phyloP scores from a whole-genome alignment of 345 rosid species.

The Carallia pectinifolia region DNA sequence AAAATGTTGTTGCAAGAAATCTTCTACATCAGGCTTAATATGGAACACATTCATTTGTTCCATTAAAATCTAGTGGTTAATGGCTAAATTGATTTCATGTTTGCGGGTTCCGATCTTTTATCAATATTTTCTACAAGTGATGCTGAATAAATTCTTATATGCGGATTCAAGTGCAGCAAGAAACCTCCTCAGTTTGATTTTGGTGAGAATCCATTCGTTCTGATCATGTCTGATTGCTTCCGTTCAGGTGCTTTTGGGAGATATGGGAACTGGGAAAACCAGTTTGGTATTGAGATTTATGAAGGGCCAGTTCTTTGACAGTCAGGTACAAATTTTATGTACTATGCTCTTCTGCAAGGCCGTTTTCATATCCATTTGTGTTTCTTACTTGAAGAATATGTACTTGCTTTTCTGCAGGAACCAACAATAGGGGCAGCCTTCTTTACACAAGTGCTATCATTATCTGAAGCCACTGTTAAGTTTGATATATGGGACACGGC shows the following conservation, averaged over 20 bases:
- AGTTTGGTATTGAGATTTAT: constrained; percentile 63
- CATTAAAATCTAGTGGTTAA: not conserved
- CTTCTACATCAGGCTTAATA: too few species aligned
- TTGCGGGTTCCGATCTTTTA: too few species aligned
- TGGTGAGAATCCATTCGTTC: not conserved
- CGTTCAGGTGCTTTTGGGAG: constrained; percentile 64
- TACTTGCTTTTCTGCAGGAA: constrained; percentile 27
- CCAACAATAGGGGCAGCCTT: constrained; percentile 55
- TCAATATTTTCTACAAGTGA: not conserved
- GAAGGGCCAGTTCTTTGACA: constrained; percentile 47
- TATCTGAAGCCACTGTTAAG: constrained; percentile 47
- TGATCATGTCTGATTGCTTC: not conserved
- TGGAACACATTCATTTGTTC: not conserved
- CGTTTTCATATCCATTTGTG: not conserved
- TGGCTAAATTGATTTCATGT: too few species aligned
- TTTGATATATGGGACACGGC: constrained; percentile 58
- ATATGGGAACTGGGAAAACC: constrained; percentile 72
- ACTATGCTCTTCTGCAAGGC: not conserved
- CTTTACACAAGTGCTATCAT: constrained; percentile 44
- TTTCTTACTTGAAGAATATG: not conserved
- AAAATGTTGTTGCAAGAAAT: too few species aligned
- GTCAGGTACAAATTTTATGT: constrained; percentile 19
- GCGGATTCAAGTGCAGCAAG: not conserved
- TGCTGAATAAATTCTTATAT: not conserved
- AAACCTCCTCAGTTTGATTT: not conserved